Evolutionary conservation across 169 alveolate species (phyloP).

Genomic region (Cryptosporidium muris): DNA sequence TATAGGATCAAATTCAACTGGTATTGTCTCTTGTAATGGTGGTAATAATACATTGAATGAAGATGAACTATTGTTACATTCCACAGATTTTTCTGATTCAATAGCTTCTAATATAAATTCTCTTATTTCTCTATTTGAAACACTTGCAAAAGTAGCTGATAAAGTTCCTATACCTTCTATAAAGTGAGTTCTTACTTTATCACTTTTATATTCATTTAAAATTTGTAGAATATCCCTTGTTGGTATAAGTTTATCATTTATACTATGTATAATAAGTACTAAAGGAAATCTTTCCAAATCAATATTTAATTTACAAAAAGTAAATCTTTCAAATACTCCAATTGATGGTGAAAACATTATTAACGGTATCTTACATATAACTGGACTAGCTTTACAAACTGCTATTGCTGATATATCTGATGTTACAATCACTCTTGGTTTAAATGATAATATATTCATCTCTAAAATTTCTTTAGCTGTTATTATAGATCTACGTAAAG

Average conservation of each 20-base stretch:
- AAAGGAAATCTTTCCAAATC: conserved; percentile 54
- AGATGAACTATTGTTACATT: too few relatives aligned
- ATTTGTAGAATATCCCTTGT: conserved; percentile 68
- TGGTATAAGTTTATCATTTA: conserved; percentile 62
- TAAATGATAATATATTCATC: conserved; percentile 54
- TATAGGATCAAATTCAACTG: too few relatives aligned
- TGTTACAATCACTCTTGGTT: conserved; percentile 48
- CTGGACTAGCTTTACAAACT: conserved; percentile 37
- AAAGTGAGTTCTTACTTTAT: conserved; percentile 49
- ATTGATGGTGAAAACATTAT: conserved; percentile 70
- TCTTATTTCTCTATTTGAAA: conserved; percentile 33
- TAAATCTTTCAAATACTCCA: conserved; percentile 19
- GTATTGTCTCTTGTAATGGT: too few relatives aligned
- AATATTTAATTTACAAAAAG: conserved; percentile 25
- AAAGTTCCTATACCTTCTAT: conserved; percentile 42
- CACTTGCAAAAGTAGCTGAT: conserved; percentile 61
- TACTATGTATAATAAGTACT: conserved; percentile 48
- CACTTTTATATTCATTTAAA: conserved; percentile 19
- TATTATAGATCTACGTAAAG: conserved; percentile 14
- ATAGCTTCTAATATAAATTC: conserved; percentile 18
- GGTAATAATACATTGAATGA: too few relatives aligned
- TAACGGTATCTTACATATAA: conserved; percentile 51
- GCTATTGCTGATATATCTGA: conserved; percentile 64
- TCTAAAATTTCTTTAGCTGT: conserved; percentile 53
- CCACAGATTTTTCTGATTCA: not conserved